These are phyloP conservation scores for Cyberlindnera nakhonratchasimensis DNA, from an alignment of 805 yeast genomes.

Conservation along the genomic window DNA sequence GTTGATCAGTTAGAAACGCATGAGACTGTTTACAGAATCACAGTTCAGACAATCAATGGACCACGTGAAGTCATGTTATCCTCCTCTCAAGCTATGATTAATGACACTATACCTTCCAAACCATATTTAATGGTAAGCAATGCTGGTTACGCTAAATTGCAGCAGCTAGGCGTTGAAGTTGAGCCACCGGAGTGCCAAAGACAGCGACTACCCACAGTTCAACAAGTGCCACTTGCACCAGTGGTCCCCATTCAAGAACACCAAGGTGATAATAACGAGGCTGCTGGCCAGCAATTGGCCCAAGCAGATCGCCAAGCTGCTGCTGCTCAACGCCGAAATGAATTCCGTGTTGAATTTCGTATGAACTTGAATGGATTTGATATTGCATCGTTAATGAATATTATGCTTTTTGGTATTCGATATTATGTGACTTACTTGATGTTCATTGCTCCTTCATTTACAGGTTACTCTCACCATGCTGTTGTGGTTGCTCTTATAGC, in stretches of 20 bases:
- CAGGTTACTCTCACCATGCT: not conserved
- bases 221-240: not conserved
- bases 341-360: not conserved
- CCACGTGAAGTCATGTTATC: slow-evolving; percentile 21
- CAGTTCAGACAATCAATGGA: slow-evolving; percentile 15
- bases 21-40: slow-evolving; percentile 12
- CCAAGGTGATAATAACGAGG: too few relatives aligned
- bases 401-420: not conserved
- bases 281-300: too few relatives aligned
- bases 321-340: too few relatives aligned
- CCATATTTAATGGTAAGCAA: slow-evolving; percentile 29
- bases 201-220: not conserved
- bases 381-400: not conserved
- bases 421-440: not conserved
- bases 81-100: slow-evolving; percentile 25
- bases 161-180: slow-evolving; percentile 17
- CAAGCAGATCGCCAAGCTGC: too few relatives aligned
- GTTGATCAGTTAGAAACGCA: slow-evolving; percentile 20
- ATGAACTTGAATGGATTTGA: not conserved
- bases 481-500: not conserved
- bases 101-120: slow-evolving; percentile 22
- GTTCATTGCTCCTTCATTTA: not conserved
- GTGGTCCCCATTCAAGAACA: too few relatives aligned
- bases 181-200: slow-evolving; percentile 18
- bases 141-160: slow-evolving; percentile 26